Evolutionary conservation across 305 asterid genomes (phyloP).

Genomic region (Nicotiana rustica): DNA sequence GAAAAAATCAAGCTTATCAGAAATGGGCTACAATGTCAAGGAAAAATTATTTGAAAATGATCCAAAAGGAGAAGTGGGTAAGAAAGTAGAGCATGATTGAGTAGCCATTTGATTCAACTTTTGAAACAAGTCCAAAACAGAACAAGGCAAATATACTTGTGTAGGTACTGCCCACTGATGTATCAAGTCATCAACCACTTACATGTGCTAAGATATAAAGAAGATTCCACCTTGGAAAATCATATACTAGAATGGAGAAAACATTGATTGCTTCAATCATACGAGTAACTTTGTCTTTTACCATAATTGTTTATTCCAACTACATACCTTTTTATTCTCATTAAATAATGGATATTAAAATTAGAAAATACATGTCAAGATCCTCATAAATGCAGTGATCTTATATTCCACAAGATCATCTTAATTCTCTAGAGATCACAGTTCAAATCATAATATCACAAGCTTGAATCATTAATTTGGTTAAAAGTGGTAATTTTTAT

Average conservation of each 20-base stretch:
- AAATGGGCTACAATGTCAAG: constrained; percentile 2
- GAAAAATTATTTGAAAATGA: constrained; percentile 24
- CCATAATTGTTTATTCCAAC: constrained; percentile 28
- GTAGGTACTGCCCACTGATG: constrained; percentile 17
- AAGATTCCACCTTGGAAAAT: constrained; percentile 29
- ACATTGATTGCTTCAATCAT: constrained; percentile 33
- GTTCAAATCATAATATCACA: background rate
- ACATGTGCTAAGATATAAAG: constrained; percentile 30
- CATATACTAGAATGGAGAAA: background rate
- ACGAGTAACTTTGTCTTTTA: constrained; percentile 27
- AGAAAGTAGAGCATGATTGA: constrained; percentile 32
- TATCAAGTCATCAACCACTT: constrained; percentile 33
- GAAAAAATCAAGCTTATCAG: background rate
- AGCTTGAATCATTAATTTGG: too few species aligned
- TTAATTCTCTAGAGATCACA: background rate
- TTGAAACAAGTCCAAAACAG: constrained; percentile 32
- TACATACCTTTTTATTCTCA: background rate
- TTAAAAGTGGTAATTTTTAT: background rate
- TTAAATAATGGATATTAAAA: background rate
- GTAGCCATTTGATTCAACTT: constrained; percentile 7
- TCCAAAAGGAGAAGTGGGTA: constrained; percentile 31
- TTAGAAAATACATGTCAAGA: background rate
- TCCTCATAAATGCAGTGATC: too few species aligned
- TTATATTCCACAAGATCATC: background rate
- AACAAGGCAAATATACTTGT: constrained; percentile 31